Evolutionary conservation across 306 rosid genomes (phyloP), one percentile per base, ranked within the genome.

Genomic region (Cucumis cinereus): DNA sequence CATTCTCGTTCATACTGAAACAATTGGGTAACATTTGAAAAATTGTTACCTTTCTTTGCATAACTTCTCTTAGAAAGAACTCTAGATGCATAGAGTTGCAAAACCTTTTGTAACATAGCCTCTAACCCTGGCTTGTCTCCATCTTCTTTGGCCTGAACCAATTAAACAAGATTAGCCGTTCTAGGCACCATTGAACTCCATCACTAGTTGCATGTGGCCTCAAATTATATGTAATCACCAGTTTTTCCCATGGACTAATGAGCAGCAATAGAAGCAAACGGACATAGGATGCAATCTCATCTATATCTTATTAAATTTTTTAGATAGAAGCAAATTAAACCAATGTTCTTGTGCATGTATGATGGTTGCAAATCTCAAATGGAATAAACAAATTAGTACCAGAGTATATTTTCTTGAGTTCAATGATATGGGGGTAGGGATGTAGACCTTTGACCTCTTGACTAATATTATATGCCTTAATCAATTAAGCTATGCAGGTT

Each of bases 81-180:
- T 49, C 35, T 87, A 67, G 97, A 88, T 81, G 98, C 98, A 79
- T 91, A 91, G 26, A 90, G 91, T 82, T 91, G 98, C 86, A 93
- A 85, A 76, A 93, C 97, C 86, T 93, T 93, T 82, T 86, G 97
- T 81, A 93, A 54, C 97, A 93, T 93, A 75, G 98, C 97, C 92
- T 87, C 97, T 49, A 93, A 82, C 72, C 98, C 98, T 11, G 98
- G 98, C 87, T 90, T 93, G 84, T 93, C 98, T 41, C 87, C 97
- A 79, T 93, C 97, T 90, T 84, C 97, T 81, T 91, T 91, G 60
- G 94, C 97, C 97, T 90, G 86, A 55, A 84, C 86, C 47, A 40
- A 81, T 70, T 64, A 61, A 83, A 66, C 77, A 54, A 77, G 67
- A 76, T 67, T 43, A 36, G 76, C 76, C 50, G 41, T 64, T 72